Evolutionary conservation across 345 rosid genomes (phyloP).

Genomic region (Trapa incisa): DNA sequence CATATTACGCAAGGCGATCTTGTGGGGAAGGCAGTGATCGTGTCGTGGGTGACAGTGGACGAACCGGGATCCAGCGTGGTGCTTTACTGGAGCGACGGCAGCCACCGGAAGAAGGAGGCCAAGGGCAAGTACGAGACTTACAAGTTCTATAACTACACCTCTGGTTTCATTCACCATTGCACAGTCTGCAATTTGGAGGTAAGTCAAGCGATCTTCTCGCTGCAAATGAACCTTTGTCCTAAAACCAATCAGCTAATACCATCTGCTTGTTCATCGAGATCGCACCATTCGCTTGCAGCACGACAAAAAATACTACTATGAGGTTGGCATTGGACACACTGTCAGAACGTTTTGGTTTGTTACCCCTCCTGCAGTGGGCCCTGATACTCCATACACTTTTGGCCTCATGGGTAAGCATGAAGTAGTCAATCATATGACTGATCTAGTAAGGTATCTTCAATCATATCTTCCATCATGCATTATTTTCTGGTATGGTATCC

Average conservation of each 20-base stretch:
- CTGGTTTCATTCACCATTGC: conserved; percentile 43
- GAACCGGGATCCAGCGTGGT: conserved; percentile 19
- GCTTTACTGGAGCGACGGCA: conserved; percentile 18
- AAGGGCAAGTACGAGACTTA: conserved; percentile 17
- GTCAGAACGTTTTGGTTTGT: conserved; percentile 48
- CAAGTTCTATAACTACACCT: conserved; percentile 25
- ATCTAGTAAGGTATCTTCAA: not conserved
- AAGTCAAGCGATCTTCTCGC: not conserved
- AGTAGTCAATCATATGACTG: not conserved
- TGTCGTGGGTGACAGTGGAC: conserved; percentile 31
- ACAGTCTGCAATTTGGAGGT: conserved; percentile 28
- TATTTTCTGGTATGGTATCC: not conserved
- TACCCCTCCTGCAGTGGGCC: conserved; percentile 59
- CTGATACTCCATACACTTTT: conserved; percentile 38
- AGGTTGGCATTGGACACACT: conserved; percentile 38
- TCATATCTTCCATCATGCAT: not conserved
- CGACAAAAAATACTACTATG: conserved; percentile 49
- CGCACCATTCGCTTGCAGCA: conserved; percentile 22
- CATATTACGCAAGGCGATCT: conserved; percentile 46
- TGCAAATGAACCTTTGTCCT: not conserved
- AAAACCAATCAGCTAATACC: no score
- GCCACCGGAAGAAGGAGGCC: conserved; percentile 6
- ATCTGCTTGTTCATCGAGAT: not conserved
- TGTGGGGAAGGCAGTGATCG: conserved; percentile 24
- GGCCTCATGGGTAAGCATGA: conserved; percentile 27